Percentiles rank a stretch among this genome's conserved stretches.
Conservation (phyloP, 148 eudicot species). For the Drosera capensis region DNA sequence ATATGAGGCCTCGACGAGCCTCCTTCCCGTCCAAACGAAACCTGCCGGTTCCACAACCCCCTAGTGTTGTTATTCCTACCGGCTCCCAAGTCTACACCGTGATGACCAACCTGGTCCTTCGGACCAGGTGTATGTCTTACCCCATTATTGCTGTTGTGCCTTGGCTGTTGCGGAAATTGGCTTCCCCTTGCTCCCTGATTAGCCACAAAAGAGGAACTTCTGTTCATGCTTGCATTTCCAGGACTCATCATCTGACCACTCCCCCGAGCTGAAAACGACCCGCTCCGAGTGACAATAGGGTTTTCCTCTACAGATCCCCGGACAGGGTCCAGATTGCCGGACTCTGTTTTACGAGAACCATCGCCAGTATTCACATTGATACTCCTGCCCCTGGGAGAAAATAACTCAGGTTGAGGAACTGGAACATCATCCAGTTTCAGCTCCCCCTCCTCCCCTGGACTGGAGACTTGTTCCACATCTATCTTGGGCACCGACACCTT, state of each 20-base stretch:
- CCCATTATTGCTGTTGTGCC: constrained; percentile 3
- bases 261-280: constrained; percentile 34
- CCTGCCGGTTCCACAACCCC: constrained; percentile 34
- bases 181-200: constrained; percentile 12
- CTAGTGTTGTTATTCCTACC: constrained; percentile 36
- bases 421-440: constrained; percentile 15
- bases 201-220: constrained; percentile 14
- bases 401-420: not conserved
- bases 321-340: constrained; percentile 12
- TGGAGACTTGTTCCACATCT: not conserved
- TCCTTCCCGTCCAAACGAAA: constrained; percentile 20
- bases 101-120: constrained; percentile 31
- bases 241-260: constrained; percentile 15
- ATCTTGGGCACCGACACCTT: not conserved
- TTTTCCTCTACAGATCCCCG: constrained; percentile 19
- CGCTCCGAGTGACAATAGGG: constrained; percentile 22
- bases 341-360: not conserved
- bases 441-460: not conserved
- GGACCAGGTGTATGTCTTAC: constrained; percentile 36
- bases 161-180: not conserved
- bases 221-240: constrained; percentile 16
- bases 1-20: constrained; percentile 33
- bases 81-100: constrained; percentile 29
- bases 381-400: not conserved
- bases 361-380: not conserved